Evolutionary conservation across 208 protist species (phyloP).

Genomic region (Trypanosoma rangeli): DNA sequence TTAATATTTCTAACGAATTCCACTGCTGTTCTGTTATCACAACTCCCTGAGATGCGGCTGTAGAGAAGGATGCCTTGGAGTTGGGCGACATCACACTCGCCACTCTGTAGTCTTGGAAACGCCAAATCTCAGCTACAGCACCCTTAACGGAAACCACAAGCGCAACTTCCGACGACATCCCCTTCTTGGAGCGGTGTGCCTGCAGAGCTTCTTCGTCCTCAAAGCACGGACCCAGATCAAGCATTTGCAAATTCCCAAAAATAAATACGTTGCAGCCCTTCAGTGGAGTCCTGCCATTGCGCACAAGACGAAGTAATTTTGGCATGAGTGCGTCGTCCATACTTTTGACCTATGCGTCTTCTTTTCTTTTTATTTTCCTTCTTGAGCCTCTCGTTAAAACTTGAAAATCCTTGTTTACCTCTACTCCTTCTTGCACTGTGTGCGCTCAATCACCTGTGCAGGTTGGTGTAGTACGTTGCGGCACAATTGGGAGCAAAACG

Average conservation of each 20-base stretch:
- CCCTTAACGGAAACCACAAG: slow-evolving; percentile 23
- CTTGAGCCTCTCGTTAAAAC: too few species aligned
- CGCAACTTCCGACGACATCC: background rate
- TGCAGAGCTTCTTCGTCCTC: slow-evolving; percentile 17
- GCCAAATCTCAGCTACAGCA: slow-evolving; percentile 27
- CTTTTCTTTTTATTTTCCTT: slow-evolving; percentile 2
- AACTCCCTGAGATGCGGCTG: background rate
- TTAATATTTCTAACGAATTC: slow-evolving; percentile 17
- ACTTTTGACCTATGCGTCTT: background rate
- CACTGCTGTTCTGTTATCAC: slow-evolving; percentile 12
- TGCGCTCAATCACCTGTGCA: too few species aligned
- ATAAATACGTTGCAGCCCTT: slow-evolving; percentile 12
- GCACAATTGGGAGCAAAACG: too few species aligned
- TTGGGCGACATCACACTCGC: background rate
- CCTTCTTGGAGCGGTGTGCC: background rate
- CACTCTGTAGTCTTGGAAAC: slow-evolving; percentile 21
- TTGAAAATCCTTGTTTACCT: too few species aligned
- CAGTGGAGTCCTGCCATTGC: slow-evolving; percentile 15
- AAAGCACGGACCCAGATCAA: slow-evolving; percentile 14
- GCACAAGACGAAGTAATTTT: slow-evolving; percentile 32
- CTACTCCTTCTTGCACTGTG: too few species aligned
- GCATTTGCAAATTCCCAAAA: slow-evolving; percentile 26
- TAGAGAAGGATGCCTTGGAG: background rate
- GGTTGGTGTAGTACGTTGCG: too few species aligned
- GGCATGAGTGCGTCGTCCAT: slow-evolving; percentile 31